phyloP scores from a whole-genome alignment of 495 filamentous ascomycete species.

The Penicillium mononematosum region DNA sequence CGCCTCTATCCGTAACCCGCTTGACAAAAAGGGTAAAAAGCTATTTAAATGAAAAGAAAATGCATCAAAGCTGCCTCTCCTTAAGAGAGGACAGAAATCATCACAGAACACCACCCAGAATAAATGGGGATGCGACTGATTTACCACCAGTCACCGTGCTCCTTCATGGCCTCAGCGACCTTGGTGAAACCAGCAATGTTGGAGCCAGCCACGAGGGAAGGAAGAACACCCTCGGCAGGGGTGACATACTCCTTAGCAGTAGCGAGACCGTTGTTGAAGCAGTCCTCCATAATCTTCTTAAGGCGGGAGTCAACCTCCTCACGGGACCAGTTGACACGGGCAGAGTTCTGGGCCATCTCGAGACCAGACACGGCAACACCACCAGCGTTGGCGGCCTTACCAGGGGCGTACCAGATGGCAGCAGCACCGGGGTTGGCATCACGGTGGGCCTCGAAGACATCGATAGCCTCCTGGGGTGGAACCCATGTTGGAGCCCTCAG shows the following conservation, averaged over 20 bases:
- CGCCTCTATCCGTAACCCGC: constrained; percentile 45
- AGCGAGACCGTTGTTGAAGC: constrained; percentile 87
- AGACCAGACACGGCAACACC: constrained; percentile 97
- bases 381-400: constrained; percentile 91
- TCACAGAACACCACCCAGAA: constrained; percentile 13
- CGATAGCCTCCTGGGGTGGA: constrained; percentile 95
- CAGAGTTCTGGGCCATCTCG: constrained; percentile 98
- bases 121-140: constrained; percentile 19
- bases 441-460: constrained; percentile 83
- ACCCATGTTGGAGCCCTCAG: constrained; percentile 98
- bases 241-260: constrained; percentile 87
- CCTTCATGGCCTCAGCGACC: constrained; percentile 90
- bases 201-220: constrained; percentile 84
- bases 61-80: constrained; percentile 23
- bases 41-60: constrained; percentile 24
- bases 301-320: constrained; percentile 93
- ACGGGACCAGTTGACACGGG: constrained; percentile 76
- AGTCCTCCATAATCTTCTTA: constrained; percentile 89
- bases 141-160: constrained; percentile 97
- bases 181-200: constrained; percentile 98
- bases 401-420: constrained; percentile 94
- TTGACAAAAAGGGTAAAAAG: constrained; percentile 27
- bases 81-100: constrained; percentile 16
- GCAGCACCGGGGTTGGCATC: constrained; percentile 61
- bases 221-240: constrained; percentile 75